These are phyloP conservation scores for Betula pendula DNA, from an alignment of 306 rosid genomes.

Conservation along the genomic window DNA sequence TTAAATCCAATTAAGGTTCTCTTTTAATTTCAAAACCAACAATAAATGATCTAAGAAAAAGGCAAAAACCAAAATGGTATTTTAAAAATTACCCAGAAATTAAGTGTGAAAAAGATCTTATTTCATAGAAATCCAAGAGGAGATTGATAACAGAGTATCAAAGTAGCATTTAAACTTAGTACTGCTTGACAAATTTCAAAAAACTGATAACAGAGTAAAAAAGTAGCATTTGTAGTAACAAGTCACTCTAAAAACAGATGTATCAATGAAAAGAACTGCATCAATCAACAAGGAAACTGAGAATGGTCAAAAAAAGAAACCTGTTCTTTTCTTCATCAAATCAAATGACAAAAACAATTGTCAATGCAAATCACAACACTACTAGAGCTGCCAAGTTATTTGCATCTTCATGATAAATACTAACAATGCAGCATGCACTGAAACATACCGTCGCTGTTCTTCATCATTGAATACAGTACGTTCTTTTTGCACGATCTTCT, in stretches of 20 bases:
- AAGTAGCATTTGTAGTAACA: not conserved
- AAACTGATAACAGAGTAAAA: not conserved
- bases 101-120: no score
- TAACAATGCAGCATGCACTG: slow-evolving; percentile 17
- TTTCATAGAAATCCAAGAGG: no score
- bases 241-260: not conserved
- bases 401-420: slow-evolving; percentile 10
- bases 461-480: slow-evolving; percentile 92
- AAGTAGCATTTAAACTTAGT: not conserved
- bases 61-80: no score
- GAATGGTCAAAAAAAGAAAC: not conserved
- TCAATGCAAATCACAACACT: not conserved
- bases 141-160: not conserved
- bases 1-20: no score
- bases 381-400: not conserved
- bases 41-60: no score
- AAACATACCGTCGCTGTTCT: slow-evolving; percentile 78
- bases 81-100: no score
- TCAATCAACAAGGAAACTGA: not conserved
- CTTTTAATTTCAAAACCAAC: no score
- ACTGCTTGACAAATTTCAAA: no score
- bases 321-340: not conserved
- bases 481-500: slow-evolving; percentile 53
- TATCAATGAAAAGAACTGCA: not conserved
- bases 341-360: slow-evolving; percentile 14